Evolutionary conservation across 108 stramenopile genomes (phyloP).

Genomic region (Schizochytrium sp.): DNA sequence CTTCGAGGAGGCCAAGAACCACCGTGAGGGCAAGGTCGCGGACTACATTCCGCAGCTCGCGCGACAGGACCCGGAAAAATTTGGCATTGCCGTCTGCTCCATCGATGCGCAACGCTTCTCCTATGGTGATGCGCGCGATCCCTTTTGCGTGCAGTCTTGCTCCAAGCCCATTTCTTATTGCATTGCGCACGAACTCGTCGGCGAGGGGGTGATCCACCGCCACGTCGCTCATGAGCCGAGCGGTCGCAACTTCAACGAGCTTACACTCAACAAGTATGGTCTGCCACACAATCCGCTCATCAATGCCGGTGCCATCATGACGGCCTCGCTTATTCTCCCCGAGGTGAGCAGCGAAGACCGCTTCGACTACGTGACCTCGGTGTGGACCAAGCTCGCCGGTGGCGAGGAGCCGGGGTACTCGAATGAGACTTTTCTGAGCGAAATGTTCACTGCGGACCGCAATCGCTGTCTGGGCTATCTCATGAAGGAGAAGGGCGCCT

Average conservation of each 20-base stretch:
- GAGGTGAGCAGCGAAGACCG: not conserved
- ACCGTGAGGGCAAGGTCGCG: not conserved
- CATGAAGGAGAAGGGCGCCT: slow-evolving; percentile 24
- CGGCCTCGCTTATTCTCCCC: slow-evolving; percentile 25
- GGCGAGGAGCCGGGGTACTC: slow-evolving; percentile 30
- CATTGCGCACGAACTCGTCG: slow-evolving; percentile 20
- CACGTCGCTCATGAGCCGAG: slow-evolving; percentile 37
- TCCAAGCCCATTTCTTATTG: slow-evolving; percentile 39
- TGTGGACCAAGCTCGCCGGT: slow-evolving; percentile 30
- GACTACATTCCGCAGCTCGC: slow-evolving; percentile 37
- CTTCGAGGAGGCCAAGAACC: not conserved
- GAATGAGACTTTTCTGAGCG: slow-evolving; percentile 37
- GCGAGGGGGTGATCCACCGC: slow-evolving; percentile 29
- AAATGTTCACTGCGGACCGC: slow-evolving; percentile 37
- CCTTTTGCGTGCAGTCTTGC: slow-evolving; percentile 31
- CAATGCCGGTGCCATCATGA: slow-evolving; percentile 44
- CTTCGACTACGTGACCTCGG: slow-evolving; percentile 20
- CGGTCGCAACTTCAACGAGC: slow-evolving; percentile 40
- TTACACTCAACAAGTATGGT: slow-evolving; percentile 25
- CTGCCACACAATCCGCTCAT: slow-evolving; percentile 40
- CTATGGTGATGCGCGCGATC: slow-evolving; percentile 20
- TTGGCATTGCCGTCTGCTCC: slow-evolving; percentile 32
- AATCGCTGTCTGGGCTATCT: slow-evolving; percentile 40
- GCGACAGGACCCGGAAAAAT: slow-evolving; percentile 29
- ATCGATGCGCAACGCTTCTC: slow-evolving; percentile 33